A percentile compares a stretch with the other conserved stretches of the same genome.
Conservation (phyloP, 441 rosid species). For the Lepidium campestre region DNA sequence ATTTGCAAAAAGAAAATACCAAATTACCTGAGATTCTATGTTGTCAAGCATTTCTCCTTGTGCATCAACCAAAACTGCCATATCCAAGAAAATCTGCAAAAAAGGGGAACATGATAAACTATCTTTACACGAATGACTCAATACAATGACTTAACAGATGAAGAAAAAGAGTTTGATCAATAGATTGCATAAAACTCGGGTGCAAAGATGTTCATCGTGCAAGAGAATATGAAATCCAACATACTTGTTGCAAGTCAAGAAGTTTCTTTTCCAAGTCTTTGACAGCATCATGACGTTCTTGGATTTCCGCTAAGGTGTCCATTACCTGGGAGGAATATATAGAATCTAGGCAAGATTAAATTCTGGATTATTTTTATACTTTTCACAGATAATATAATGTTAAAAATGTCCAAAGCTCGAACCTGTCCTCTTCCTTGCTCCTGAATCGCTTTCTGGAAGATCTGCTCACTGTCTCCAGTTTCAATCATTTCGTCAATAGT, state of each 20-base stretch:
- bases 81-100: constrained; percentile 83
- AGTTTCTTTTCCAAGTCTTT: constrained; percentile 87
- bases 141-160: background rate
- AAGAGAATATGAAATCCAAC: constrained; percentile 4
- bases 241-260: constrained; percentile 86
- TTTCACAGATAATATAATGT: background rate
- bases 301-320: constrained; percentile 84
- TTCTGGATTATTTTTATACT: background rate
- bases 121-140: background rate
- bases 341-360: background rate
- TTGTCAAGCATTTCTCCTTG: constrained; percentile 98
- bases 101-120: background rate
- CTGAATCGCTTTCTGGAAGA: constrained; percentile 85
- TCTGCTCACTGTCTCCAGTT: constrained; percentile 92
- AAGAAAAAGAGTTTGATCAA: background rate
- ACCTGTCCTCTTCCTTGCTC: constrained; percentile 95
- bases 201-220: background rate
- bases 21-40: constrained; percentile 84
- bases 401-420: background rate
- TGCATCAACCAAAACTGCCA: constrained; percentile 96
- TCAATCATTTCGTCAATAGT: constrained; percentile 82
- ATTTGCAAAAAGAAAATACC: background rate
- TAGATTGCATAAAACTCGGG: background rate
- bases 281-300: constrained; percentile 93
- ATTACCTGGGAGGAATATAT: constrained; percentile 41